Evolutionary conservation across 2,329 filamentous ascomycete genomes (phyloP), one percentile per base, ranked within the genome.

Genomic region (Colletotrichum truncatum): DNA sequence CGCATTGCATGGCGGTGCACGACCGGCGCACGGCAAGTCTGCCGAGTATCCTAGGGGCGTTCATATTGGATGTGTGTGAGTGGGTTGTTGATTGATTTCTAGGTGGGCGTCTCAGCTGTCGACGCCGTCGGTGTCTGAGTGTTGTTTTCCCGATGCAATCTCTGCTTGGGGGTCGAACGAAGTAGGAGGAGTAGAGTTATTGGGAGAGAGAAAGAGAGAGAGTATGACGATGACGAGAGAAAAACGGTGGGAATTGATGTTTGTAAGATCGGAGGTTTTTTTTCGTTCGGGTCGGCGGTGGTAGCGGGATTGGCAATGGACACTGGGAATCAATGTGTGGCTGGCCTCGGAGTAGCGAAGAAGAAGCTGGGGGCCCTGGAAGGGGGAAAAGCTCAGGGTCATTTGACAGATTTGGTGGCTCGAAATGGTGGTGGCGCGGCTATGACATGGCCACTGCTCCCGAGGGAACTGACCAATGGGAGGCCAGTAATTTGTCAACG

Each of bases 1-100:
- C 61, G 53, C 64, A 68, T 51, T 58, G 64, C 59, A 68, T 56
- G 11, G 59, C 56, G 30, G 49, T 39, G 59, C 41, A 61, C 18
- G 60, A 51, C 16, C 67, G 59, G 36, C 67, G 60, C 43, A 67
- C 23, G 23, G 61, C 67, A 38, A 68, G 49, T 26, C 67, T 58
- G 60, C 43, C 53, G 46, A 66, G 30, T 66, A 66, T 66, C 64
- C 64, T 63, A n/a, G 58, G 64, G 9, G 64, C 64, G 38, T 64
- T 66, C 64, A 66, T 66, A 16, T 38, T 59, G 43, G 52, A 51
- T 12, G 26, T 38, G 14, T 36, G 28, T 55, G 18, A 25, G n/a
- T 58, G 14, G 23, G 26, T 48, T 18, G 6, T 34, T 36, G n/a
- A n/a, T n/a, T n/a, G n/a, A n/a, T n/a, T n/a, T n/a, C n/a, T n/a